Evolutionary conservation across 78 protist genomes (phyloP), one percentile per base, ranked within the genome.

Genomic region (Dictyostelium intermedium): DNA sequence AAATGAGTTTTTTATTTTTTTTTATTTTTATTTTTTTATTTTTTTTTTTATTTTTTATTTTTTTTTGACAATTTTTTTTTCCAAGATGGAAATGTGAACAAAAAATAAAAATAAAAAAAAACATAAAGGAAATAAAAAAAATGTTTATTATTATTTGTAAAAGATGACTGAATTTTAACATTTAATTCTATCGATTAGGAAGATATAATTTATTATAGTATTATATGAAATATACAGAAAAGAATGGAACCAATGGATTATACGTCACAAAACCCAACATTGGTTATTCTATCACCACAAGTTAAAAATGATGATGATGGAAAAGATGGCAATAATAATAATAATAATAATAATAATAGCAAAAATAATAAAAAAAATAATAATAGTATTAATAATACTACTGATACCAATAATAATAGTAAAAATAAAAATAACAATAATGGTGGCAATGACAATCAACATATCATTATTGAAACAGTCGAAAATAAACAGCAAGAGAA

Each of bases 171-270:
- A 47, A 47, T 47, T 7, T 11, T 47, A 50, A 50, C 61, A 50
- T 50, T 16, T 50, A 50, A 16, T n/a, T n/a, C n/a, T n/a, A n/a
- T n/a, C n/a, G n/a, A n/a, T n/a, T n/a, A n/a, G n/a, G n/a, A 39
- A 39, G 43, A 39, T 6, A 14, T 50, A 14, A 14, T 50, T 8
- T 50, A 14, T 50, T 50, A 50, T 50, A 7, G 6, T n/a, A n/a
- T 23, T 61, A 0, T 61, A 70, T 32, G 34, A 70, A 70, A 27
- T 25, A 70, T 3, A 32, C 14, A 27, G n/a, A 13, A 11, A 27
- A 70, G 0, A 69, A 69, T 70, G 77, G 77, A 70, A 3, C 77
- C 77, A 70, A 70, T 70, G 77, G 77, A 70, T 30, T 70, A 70
- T 32, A 23, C 16, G 7, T 30, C 34, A 5, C 77, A 70, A 70